A percentile compares a stretch with the other conserved stretches of the same genome.
phyloP scores from a whole-genome alignment of 192 early-diverging fungal genomes.

The Coemansia sp. region DNA sequence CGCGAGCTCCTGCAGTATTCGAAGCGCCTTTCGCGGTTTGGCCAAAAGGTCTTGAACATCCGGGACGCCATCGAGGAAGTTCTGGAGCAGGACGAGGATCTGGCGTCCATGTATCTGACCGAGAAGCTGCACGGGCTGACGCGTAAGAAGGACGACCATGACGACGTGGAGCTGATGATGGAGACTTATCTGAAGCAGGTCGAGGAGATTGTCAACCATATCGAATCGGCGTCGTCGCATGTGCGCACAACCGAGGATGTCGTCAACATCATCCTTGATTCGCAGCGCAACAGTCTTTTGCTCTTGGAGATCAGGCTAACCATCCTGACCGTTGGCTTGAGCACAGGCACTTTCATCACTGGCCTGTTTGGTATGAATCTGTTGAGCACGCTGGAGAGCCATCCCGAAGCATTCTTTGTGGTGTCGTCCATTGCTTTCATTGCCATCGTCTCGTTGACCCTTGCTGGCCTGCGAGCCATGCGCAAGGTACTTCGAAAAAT shows the following conservation, averaged over 20 bases:
- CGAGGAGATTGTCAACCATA: constrained; percentile 80
- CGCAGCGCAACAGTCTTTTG: constrained; percentile 83
- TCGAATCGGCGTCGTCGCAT: constrained; percentile 67
- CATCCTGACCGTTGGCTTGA: constrained; percentile 77
- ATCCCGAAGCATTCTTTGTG: constrained; percentile 68
- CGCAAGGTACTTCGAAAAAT: constrained; percentile 49
- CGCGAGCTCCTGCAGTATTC: constrained; percentile 78
- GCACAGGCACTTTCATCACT: constrained; percentile 73
- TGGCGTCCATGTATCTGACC: constrained; percentile 88
- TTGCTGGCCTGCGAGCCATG: constrained; percentile 50
- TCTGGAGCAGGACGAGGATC: constrained; percentile 85
- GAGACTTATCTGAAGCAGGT: constrained; percentile 88
- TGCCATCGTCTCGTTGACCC: constrained; percentile 31
- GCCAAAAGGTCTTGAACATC: constrained; percentile 73
- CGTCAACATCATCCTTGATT: constrained; percentile 81
- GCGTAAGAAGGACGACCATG: constrained; percentile 69
- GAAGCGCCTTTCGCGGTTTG: constrained; percentile 78
- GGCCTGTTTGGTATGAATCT: constrained; percentile 92
- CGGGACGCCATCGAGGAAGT: constrained; percentile 80
- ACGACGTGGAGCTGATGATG: constrained; percentile 88
- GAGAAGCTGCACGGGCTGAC: constrained; percentile 68
- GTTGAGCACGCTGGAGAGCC: constrained; percentile 69
- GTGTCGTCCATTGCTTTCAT: constrained; percentile 59
- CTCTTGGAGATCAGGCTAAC: constrained; percentile 82
- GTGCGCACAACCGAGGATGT: constrained; percentile 83